Base-by-base conservation (phyloP, 495 filamentous ascomycete species). In the Aspergillus incahuasiensis region DNA sequence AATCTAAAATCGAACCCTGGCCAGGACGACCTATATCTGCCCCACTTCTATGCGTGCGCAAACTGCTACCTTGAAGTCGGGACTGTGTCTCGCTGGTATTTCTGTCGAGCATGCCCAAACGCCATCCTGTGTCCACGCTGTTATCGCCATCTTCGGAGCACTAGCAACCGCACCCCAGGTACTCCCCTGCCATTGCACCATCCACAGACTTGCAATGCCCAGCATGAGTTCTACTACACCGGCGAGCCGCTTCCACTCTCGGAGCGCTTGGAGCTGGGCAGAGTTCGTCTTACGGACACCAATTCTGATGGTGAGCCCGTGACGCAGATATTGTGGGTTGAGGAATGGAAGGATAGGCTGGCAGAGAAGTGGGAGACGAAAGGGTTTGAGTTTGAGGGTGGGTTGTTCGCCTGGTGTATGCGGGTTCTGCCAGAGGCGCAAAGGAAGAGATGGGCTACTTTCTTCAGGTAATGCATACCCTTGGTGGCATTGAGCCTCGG, bases 191-290 rank as follows among this genome's bases (percentile, higher is more conserved):
- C 34, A 5, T 2, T 12, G 34, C 34, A 35, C 13, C 9, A 11
- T 35, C 34, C 34, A 11, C 19, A 28, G 34, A 49, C 35, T 34
- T 53, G 56, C 49, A 30, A 43, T 34, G 0, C 41, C 43, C 30
- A 54, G 28, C 49, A 58, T 19, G 18, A 54, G 11, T 54, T 58
- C 22, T 58, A 28, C 22, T 54, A 41, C 28, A 58, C 41, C 2
- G 56, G 56, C 1, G 1, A 13, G 20, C 15, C 15, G 18, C 19
- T 58, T 20, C 32, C 11, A 24, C 21, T 0, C 1, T 25, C 49
- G 2, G 56, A 54, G 28, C 16, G 19, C 13, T 42, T 58, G 32
- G 24, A 32, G 16, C 12, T 38, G 2, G 47, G 47, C 3, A 49
- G 15, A 30, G 47, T 49, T 11, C 30, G 28, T 1, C 16, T 48